Evolutionary conservation across 306 rosid genomes (phyloP), one percentile per base, ranked within the genome.

Genomic region (Fagus crenata): DNA sequence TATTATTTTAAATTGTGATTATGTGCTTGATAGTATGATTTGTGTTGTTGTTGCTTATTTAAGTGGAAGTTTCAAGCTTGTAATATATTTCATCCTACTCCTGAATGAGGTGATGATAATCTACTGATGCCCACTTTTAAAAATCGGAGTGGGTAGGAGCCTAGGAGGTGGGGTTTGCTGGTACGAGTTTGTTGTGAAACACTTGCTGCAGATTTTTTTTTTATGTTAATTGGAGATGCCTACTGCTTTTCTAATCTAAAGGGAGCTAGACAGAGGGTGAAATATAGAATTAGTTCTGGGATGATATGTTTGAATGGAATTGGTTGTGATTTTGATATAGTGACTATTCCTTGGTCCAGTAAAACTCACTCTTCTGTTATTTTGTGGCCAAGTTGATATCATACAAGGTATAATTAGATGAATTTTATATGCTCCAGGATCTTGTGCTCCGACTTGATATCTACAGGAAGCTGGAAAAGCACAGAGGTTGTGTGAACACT

Each of bases 401-500:
- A 15, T 67, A 67, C 49, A 64, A 5, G 71, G 31, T 40, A 28
- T 79, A 49, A 61, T 71, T 43, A 46, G 2, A 22, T 49, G 43
- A 37, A 11, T 69, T 59, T 39, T 37, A 39, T 37, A 39, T 82
- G 63, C 61, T 76, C 80, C 81, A 95, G 97, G 96, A 88, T 89
- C 89, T 92, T 28, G 93, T 95, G 36, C 93, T 88, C 53, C 89
- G 96, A 41, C 89, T 92, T 76, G 97, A 90, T 79, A 36, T 89
- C 54, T 65, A 69, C 56, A 78, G 72, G 83, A 92, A 88, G 84
- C 85, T 92, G 40, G 87, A 80, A 37, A 90, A 84, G 79, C 98
- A 95, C 83, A 88, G 75, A 75, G 92, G 96, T 22, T 95, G 96
- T 87, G 96, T 92, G 4, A 92, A 90, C 84, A 90, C 97, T 18